A percentile compares a stretch with the other conserved stretches of the same genome.
Evolutionary conservation across 1,284 basidiomycete species (phyloP).

Genomic region (Tilletiaria anomala): DNA sequence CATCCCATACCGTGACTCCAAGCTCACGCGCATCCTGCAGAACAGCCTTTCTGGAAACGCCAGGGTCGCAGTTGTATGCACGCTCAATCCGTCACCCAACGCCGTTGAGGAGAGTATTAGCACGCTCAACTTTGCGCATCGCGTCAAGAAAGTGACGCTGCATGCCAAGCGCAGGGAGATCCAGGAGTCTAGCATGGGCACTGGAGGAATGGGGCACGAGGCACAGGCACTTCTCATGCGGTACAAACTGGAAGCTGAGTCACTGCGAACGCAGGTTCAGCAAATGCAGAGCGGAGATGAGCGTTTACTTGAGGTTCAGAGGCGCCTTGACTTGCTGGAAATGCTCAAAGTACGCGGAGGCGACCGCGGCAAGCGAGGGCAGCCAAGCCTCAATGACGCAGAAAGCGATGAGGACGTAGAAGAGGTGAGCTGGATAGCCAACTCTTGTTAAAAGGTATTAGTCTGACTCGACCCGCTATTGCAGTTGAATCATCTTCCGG

Average conservation of each 20-base stretch:
- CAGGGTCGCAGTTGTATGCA: slow-evolving; percentile 88
- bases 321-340: slow-evolving; percentile 25
- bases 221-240: slow-evolving; percentile 25
- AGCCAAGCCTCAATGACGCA: slow-evolving; percentile 3
- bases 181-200: slow-evolving; percentile 21
- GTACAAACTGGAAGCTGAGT: slow-evolving; percentile 27
- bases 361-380: slow-evolving; percentile 1
- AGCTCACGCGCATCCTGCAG: slow-evolving; percentile 80
- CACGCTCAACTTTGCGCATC: slow-evolving; percentile 72
- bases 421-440: neutral
- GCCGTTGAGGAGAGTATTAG: slow-evolving; percentile 63
- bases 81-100: slow-evolving; percentile 45
- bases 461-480: neutral
- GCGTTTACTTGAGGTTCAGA: slow-evolving; percentile 15
- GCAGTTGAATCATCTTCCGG: slow-evolving; percentile 1
- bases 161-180: slow-evolving; percentile 85
- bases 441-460: neutral
- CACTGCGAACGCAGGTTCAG: slow-evolving; percentile 19
- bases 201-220: slow-evolving; percentile 16
- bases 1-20: slow-evolving; percentile 89
- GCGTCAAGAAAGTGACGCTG: slow-evolving; percentile 64
- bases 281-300: slow-evolving; percentile 16
- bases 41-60: slow-evolving; percentile 89
- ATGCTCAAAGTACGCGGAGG: slow-evolving; percentile 26
- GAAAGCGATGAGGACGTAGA: neutral